A percentile compares a stretch with the other conserved stretches of the same genome.
Conservation (phyloP, 1,139 yeast species). For the Blastobotrys malaysiensis region DNA sequence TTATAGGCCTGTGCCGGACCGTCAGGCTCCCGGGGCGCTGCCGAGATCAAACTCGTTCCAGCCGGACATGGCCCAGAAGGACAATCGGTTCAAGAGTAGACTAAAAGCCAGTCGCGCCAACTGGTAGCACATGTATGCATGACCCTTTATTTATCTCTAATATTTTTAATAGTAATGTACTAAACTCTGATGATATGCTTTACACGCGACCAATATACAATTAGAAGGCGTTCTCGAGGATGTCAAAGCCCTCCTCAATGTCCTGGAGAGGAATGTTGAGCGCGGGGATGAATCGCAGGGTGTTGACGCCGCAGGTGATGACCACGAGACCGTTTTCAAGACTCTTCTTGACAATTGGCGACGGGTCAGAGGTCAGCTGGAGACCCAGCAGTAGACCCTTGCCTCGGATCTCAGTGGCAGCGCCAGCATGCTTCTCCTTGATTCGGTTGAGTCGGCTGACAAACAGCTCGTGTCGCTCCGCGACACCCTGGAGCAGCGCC, state of each 20-base stretch:
- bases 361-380: constrained; percentile 64
- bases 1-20: not conserved
- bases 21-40: constrained; percentile 2
- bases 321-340: constrained; percentile 75
- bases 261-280: constrained; percentile 70
- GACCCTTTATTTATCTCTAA: not conserved
- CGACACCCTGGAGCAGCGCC: constrained; percentile 56
- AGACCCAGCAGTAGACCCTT: constrained; percentile 82
- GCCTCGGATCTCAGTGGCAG: constrained; percentile 64
- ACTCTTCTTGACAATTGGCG: constrained; percentile 59
- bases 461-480: constrained; percentile 51
- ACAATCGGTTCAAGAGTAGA: constrained; percentile 20
- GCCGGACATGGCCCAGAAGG: constrained; percentile 5
- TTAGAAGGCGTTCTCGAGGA: constrained; percentile 41
- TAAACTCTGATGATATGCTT: not conserved
- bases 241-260: constrained; percentile 62
- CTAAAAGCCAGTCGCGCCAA: constrained; percentile 27
- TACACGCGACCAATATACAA: not conserved
- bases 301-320: constrained; percentile 88
- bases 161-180: not conserved
- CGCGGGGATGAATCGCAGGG: constrained; percentile 87
- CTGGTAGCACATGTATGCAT: constrained; percentile 18
- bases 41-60: constrained; percentile 5
- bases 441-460: constrained; percentile 46
- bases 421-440: constrained; percentile 50